Evolutionary conservation across 2,329 filamentous ascomycete species (phyloP), one percentile per base, ranked within the genome.

Genomic region (Amesomyces nigricolor): DNA sequence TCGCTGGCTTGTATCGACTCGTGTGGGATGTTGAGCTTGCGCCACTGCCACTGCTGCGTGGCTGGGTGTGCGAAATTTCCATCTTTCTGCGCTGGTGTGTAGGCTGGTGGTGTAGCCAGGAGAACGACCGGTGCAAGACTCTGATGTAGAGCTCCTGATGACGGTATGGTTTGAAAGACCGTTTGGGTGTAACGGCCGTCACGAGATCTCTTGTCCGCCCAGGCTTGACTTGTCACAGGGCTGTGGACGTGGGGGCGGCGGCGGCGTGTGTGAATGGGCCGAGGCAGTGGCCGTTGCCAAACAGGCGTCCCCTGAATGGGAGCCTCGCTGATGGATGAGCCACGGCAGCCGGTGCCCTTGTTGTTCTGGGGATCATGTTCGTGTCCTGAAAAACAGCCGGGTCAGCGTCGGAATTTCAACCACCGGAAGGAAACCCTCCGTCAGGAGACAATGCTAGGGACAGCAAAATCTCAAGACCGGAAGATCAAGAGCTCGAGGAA

Each of bases 351-450:
- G 46, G 4, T 5, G 10, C 32, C 22, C 35, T 19, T 37, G 22
- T 32, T 54, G 35, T 26, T 5, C 7, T 17, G 14, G 19, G 16
- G 17, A 8, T 26, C 14, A 14, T 14, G 17, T 2, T 14, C 19
- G 32, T 54, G 37, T 16, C 38, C 53, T 51, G 38, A 40, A 53
- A 49, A 55, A 16, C 19, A 53, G 14, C 10, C 44, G 37, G 40
- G 55, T 60, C 47, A 60, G 55, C 47, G 37, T 54, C 32, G n/a
- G 39, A 17, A 39, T 46, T 44, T 32, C 49, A 45, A 53, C 49
- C 37, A 43, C 51, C 58, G 51, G 54, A 55, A 54, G 32, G 47
- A 51, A 50, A 46, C 47, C 46, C 43, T 60, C 52, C 50, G 58
- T 17, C 17, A 35, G 4, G 37, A 43, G 5, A 14, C 11, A 42